Conservation (phyloP, 202 grass and related monocot genomes). For the Musa balbisiana region DNA sequence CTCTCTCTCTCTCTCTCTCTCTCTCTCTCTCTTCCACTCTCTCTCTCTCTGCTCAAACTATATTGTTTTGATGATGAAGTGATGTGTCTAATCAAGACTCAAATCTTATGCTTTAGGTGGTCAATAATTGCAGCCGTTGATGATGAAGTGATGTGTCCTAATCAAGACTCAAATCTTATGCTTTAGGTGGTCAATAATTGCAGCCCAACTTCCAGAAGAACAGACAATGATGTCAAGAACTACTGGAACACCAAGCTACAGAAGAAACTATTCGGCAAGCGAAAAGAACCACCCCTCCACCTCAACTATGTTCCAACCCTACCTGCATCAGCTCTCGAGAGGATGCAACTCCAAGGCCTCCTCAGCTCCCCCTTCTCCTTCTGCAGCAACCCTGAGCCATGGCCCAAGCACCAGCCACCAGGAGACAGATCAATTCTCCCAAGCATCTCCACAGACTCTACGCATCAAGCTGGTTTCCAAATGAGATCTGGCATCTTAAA, state of each 20-base stretch:
- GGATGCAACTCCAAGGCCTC: constrained; percentile 81
- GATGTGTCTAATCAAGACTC: too few relatives aligned
- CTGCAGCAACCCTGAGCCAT: constrained; percentile 11
- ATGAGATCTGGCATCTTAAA: too few relatives aligned
- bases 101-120: too few relatives aligned
- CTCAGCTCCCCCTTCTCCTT: constrained; percentile 38
- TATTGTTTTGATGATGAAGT: too few relatives aligned
- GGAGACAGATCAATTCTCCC: constrained; percentile 22
- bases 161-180: background rate
- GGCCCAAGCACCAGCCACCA: constrained; percentile 40
- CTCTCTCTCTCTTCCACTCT: too few relatives aligned
- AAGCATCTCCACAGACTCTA: constrained; percentile 9
- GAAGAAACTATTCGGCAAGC: constrained; percentile 39
- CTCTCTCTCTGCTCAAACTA: too few relatives aligned
- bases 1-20: too few relatives aligned
- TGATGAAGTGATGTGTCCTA: too few relatives aligned
- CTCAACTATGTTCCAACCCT: constrained; percentile 28
- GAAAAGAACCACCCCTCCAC: constrained; percentile 4
- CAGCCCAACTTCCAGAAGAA: constrained; percentile 41
- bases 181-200: constrained; percentile 44
- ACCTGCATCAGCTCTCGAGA: constrained; percentile 70
- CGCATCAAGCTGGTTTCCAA: background rate
- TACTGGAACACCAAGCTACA: constrained; percentile 42
- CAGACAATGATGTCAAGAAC: constrained; percentile 44
- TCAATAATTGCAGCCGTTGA: constrained; percentile 36